Evolutionary conservation across 805 yeast genomes (phyloP).

Genomic region (Metschnikowia aberdeeniae): DNA sequence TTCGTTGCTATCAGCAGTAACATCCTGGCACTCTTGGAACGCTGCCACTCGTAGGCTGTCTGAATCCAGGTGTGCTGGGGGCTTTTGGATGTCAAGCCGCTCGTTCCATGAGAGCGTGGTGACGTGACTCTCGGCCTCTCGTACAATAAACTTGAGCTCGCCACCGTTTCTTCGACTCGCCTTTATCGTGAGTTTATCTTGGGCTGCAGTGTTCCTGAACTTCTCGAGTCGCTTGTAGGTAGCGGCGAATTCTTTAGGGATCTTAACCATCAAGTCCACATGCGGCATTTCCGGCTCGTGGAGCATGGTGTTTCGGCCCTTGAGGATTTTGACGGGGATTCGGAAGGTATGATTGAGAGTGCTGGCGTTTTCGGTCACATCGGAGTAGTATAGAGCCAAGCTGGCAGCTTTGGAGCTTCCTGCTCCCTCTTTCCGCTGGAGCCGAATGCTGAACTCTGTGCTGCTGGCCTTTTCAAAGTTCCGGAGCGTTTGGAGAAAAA

Average conservation of each 20-base stretch:
- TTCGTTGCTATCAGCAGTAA: constrained; percentile 19
- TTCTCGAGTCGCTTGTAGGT: constrained; percentile 63
- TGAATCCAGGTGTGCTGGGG: constrained; percentile 19
- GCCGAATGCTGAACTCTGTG: constrained; percentile 47
- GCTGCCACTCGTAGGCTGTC: constrained; percentile 22
- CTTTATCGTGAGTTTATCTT: constrained; percentile 45
- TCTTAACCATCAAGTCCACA: constrained; percentile 54
- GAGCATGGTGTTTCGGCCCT: constrained; percentile 47
- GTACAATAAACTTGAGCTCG: constrained; percentile 46
- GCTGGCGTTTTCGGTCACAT: constrained; percentile 37
- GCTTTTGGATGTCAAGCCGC: constrained; percentile 41
- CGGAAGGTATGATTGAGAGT: constrained; percentile 61
- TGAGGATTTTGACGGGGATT: constrained; percentile 65
- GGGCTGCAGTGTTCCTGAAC: constrained; percentile 42
- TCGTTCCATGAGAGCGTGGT: constrained; percentile 61
- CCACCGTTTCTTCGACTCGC: constrained; percentile 47
- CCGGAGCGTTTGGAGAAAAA: constrained; percentile 52
- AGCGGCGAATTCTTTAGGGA: constrained; percentile 45
- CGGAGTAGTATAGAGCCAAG: constrained; percentile 53
- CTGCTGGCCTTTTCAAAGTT: constrained; percentile 53
- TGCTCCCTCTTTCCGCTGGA: constrained; percentile 41
- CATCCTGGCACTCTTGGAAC: constrained; percentile 8
- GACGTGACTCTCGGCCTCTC: constrained; percentile 50
- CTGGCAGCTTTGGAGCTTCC: constrained; percentile 41
- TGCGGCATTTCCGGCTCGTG: constrained; percentile 59